Percentiles rank a stretch among this genome's conserved stretches.
phyloP scores from a whole-genome alignment of 257 asterid genomes.

The Nicotiana sylvestris region DNA sequence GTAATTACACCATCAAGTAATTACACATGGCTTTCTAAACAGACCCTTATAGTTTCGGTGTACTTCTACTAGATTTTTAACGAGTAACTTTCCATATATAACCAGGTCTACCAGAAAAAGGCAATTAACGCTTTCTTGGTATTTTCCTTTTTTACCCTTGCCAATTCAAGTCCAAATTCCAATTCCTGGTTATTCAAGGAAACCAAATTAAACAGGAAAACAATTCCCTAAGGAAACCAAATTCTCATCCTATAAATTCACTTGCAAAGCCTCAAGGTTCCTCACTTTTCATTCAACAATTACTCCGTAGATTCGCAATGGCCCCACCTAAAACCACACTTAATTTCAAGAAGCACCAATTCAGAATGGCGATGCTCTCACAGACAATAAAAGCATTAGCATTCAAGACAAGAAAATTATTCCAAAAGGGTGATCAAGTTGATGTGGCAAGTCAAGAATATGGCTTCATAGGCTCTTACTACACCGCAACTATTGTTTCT shows the following conservation, averaged over 20 bases:
- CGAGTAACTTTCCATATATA: not conserved
- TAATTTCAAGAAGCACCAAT: not conserved
- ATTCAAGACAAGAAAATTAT: not conserved
- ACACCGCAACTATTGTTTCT: not conserved
- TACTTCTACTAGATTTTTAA: no score
- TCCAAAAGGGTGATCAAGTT: not conserved
- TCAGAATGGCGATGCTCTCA: not conserved
- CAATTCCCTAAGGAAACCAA: no score
- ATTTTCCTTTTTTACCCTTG: not conserved
- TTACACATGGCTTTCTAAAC: no score
- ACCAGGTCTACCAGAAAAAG: not conserved
- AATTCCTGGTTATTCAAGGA: no score
- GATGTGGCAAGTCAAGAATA: constrained; percentile 17
- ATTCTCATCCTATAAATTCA: not conserved
- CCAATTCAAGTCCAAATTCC: not conserved
- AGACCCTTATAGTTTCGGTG: no score
- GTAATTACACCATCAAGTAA: no score
- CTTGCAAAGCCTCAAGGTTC: not conserved
- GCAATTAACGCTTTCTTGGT: not conserved
- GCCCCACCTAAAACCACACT: not conserved
- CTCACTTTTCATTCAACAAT: not conserved
- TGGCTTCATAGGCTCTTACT: constrained; percentile 20
- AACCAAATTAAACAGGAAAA: no score
- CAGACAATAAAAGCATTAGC: not conserved
- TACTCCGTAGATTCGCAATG: not conserved